phyloP scores from a whole-genome alignment of 257 asterid species.

The Plantago elongata region DNA sequence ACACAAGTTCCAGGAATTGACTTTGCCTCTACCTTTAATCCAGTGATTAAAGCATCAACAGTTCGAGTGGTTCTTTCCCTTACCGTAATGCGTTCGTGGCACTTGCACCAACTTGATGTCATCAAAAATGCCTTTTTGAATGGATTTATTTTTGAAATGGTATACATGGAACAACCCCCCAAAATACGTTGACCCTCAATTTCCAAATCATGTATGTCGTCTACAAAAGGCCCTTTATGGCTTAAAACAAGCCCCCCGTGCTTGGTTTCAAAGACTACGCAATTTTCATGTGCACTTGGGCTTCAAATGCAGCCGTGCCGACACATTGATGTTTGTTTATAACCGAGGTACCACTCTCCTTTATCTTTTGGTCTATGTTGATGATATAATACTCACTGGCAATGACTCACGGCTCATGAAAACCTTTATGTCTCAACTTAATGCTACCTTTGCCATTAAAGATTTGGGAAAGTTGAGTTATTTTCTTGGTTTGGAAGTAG shows the following conservation, averaged over 20 bases:
- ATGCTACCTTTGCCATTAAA: neutral
- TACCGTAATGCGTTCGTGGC: neutral
- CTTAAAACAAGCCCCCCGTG: neutral
- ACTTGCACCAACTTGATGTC: neutral
- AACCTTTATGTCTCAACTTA: neutral
- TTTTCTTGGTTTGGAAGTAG: neutral
- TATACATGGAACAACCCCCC: neutral
- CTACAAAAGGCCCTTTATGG: neutral
- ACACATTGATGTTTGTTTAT: neutral
- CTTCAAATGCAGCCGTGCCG: neutral
- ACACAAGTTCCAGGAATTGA: no score
- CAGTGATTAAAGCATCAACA: neutral
- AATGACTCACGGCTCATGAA: neutral
- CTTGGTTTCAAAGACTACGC: neutral
- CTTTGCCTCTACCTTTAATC: neutral
- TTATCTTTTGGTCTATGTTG: neutral
- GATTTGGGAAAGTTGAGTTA: neutral
- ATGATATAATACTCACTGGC: neutral
- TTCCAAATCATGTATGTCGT: neutral
- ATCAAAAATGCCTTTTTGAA: neutral
- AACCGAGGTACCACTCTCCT: neutral
- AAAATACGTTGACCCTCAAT: neutral
- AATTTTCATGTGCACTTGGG: neutral
- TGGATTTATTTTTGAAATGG: neutral
- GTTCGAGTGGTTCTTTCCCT: neutral